These are phyloP conservation scores for Thermothelomyces thermophilus DNA, from an alignment of 2,329 filamentous ascomycete species.

Conservation along the genomic window DNA sequence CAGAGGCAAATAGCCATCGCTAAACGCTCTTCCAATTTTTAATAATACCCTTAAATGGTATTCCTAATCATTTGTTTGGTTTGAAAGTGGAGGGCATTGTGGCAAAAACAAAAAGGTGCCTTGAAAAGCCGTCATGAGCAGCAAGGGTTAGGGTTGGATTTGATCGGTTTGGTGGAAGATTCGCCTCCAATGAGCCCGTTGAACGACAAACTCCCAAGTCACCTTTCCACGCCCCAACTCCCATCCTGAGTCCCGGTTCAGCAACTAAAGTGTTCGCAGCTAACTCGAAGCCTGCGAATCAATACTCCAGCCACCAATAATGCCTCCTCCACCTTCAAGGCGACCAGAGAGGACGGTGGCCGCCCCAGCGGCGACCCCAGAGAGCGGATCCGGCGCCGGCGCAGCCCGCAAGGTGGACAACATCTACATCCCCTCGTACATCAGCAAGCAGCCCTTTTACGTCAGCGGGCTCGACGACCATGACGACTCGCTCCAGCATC, in stretches of 20 bases:
- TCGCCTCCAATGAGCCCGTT: neutral
- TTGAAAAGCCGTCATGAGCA: neutral
- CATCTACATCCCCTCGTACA: constrained; percentile 97
- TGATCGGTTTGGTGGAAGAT: neutral
- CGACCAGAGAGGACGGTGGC: constrained; percentile 14
- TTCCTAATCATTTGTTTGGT: neutral
- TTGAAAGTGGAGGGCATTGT: neutral
- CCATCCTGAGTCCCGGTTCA: too few relatives aligned
- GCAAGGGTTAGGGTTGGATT: neutral
- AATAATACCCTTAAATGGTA: neutral
- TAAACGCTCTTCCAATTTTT: too few relatives aligned
- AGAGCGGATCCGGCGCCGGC: constrained; percentile 28
- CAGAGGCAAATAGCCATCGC: neutral
- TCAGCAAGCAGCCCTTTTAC: constrained; percentile 97
- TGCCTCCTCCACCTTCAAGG: constrained; percentile 19
- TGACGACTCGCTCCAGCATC: constrained; percentile 92
- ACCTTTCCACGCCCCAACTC: neutral
- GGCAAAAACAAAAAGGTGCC: too few relatives aligned
- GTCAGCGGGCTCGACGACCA: constrained; percentile 61
- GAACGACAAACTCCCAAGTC: too few relatives aligned
- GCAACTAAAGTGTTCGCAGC: too few relatives aligned
- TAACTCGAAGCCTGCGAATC: neutral
- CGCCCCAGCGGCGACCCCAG: constrained; percentile 14
- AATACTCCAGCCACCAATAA: constrained; percentile 1
- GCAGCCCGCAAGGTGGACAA: constrained; percentile 77